Conservation (phyloP, 768 basidiomycete species). For the Suillus americanus region DNA sequence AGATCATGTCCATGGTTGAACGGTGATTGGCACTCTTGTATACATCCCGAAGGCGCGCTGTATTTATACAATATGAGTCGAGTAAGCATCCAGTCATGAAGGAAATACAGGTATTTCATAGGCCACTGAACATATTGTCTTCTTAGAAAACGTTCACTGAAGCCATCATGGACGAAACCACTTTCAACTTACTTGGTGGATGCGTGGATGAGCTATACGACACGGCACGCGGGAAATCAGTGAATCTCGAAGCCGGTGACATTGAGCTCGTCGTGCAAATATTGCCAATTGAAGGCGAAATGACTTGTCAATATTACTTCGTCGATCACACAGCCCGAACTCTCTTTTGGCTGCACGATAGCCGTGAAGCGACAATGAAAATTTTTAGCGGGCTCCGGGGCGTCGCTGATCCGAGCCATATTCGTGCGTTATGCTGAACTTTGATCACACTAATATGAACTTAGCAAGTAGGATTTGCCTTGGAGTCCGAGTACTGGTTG, state of each 20-base stretch:
- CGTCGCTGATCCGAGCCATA: neutral
- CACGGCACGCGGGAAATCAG: neutral
- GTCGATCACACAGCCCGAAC: conserved; percentile 1
- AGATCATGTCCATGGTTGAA: conserved; percentile 1
- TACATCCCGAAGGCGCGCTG: neutral
- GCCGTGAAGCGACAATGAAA: neutral
- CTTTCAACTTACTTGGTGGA: neutral
- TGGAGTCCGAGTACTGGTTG: conserved; percentile 9
- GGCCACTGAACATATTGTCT: neutral
- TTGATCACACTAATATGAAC: neutral
- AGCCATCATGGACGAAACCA: neutral
- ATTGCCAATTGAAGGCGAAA: neutral
- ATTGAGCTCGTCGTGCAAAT: neutral
- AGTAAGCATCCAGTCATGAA: neutral
- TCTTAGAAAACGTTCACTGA: neutral
- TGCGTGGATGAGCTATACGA: neutral
- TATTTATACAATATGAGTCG: neutral
- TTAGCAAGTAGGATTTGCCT: conserved; percentile 1
- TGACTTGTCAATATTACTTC: conserved; percentile 8
- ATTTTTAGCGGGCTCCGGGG: neutral
- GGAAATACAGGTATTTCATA: neutral
- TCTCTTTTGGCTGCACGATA: conserved; percentile 8
- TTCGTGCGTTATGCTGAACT: neutral
- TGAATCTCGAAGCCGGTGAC: neutral
- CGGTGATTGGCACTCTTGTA: neutral